phyloP scores from a whole-genome alignment of 495 filamentous ascomycete species.

The Penicillium mononematosum region DNA sequence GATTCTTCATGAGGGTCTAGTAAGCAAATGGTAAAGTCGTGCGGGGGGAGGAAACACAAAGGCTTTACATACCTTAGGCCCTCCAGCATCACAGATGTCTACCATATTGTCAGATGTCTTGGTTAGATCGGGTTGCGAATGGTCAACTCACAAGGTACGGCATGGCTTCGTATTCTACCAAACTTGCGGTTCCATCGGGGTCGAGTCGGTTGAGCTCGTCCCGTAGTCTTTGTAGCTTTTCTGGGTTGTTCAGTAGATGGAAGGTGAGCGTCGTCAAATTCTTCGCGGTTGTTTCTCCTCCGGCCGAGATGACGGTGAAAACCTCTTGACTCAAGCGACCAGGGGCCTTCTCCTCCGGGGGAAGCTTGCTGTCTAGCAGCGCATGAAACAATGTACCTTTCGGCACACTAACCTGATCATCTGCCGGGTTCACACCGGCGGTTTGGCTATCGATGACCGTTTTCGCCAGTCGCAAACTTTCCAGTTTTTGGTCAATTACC shows the following conservation, averaged over 20 bases:
- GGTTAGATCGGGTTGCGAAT: no score
- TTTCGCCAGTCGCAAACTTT: slow-evolving; percentile 19
- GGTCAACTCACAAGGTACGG: slow-evolving; percentile 29
- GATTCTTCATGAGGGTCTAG: slow-evolving; percentile 16
- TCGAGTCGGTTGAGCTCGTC: slow-evolving; percentile 30
- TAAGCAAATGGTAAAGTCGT: not conserved
- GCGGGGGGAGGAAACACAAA: not conserved
- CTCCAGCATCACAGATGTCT: slow-evolving; percentile 36
- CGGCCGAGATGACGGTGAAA: slow-evolving; percentile 44
- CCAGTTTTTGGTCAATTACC: slow-evolving; percentile 21
- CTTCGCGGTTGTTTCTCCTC: slow-evolving; percentile 46
- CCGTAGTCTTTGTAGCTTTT: slow-evolving; percentile 29
- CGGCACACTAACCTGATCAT: slow-evolving; percentile 1
- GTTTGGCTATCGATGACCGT: slow-evolving; percentile 16
- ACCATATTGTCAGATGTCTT: slow-evolving; percentile 1
- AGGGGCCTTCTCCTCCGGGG: slow-evolving; percentile 31
- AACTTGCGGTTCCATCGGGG: slow-evolving; percentile 22
- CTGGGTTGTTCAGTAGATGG: slow-evolving; percentile 40
- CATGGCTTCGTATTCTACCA: slow-evolving; percentile 34
- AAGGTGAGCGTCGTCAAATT: slow-evolving; percentile 38
- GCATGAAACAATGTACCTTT: slow-evolving; percentile 43
- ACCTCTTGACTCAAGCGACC: slow-evolving; percentile 44
- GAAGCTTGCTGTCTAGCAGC: slow-evolving; percentile 42
- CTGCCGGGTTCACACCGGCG: not conserved
- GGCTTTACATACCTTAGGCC: slow-evolving; percentile 23